A percentile compares a stretch with the other conserved stretches of the same genome.
These are phyloP conservation scores for Saturnispora halmiae DNA, from an alignment of 805 yeast species.

Conservation along the genomic window DNA sequence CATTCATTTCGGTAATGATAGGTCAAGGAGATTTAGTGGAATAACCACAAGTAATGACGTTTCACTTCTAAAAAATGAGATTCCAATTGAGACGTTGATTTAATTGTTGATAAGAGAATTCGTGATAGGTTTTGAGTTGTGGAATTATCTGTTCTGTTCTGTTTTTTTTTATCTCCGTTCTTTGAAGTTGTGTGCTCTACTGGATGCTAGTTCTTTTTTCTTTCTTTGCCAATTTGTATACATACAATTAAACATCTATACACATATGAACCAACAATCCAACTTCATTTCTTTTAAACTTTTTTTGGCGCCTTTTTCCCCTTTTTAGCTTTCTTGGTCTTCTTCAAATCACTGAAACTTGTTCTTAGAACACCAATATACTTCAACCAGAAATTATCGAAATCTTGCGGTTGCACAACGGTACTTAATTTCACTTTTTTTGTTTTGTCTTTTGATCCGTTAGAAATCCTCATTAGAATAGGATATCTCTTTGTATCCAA, in stretches of 20 bases:
- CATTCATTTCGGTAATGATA: background rate
- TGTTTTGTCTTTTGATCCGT: conserved; percentile 43
- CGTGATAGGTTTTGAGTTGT: too few relatives aligned
- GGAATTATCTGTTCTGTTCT: background rate
- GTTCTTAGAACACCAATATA: conserved; percentile 61
- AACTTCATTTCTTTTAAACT: background rate
- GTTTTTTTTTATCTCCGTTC: background rate
- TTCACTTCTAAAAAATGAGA: background rate
- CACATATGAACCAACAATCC: too few relatives aligned
- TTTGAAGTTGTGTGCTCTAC: background rate
- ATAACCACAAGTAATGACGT: background rate
- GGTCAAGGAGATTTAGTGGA: background rate
- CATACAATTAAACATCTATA: background rate
- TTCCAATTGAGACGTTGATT: conserved; percentile 6
- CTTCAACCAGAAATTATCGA: conserved; percentile 69
- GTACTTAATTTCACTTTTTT: conserved; percentile 61
- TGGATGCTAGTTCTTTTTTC: background rate
- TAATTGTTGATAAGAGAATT: too few relatives aligned
- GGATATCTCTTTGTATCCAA: conserved; percentile 32
- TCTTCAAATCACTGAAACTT: conserved; percentile 68
- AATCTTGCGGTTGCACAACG: conserved; percentile 48
- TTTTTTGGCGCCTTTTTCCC: conserved; percentile 36
- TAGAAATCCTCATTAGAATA: conserved; percentile 58
- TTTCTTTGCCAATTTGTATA: background rate
- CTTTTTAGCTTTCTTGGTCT: conserved; percentile 73